Conservation (phyloP, 1,284 basidiomycete genomes). For the Volvariella volvacea region DNA sequence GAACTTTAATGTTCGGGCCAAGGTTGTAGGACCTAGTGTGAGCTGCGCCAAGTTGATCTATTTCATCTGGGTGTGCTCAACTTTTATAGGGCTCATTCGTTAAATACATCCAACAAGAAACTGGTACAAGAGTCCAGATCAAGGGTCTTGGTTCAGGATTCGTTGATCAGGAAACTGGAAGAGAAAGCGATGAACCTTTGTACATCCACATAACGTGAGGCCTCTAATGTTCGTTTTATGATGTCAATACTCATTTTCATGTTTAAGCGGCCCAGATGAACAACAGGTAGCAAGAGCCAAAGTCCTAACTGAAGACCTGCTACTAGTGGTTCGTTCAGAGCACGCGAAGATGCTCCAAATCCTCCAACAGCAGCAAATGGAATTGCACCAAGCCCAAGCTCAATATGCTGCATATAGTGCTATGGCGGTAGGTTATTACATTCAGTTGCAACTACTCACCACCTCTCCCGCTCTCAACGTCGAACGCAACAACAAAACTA, state of each 20-base stretch:
- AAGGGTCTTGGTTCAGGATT: conserved; percentile 95
- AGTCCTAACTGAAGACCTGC: conserved; percentile 82
- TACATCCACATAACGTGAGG: conserved; percentile 87
- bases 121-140: conserved; percentile 95
- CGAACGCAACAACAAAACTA: neutral
- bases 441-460: neutral
- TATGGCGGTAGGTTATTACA: conserved; percentile 47
- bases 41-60: conserved; percentile 18
- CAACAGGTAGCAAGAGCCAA: conserved; percentile 83
- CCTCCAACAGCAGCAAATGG: conserved; percentile 71
- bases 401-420: conserved; percentile 70
- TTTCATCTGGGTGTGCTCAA: conserved; percentile 3
- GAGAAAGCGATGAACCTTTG: conserved; percentile 84
- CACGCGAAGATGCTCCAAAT: conserved; percentile 72
- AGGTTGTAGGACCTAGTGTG: conserved; percentile 92
- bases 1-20: conserved; percentile 97
- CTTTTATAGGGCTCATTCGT: conserved; percentile 82
- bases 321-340: conserved; percentile 80
- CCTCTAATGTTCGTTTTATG: conserved; percentile 10
- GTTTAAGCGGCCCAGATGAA: conserved; percentile 80
- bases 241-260: conserved; percentile 6
- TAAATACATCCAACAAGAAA: conserved; percentile 97
- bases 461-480: conserved; percentile 2
- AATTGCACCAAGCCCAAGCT: conserved; percentile 72
- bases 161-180: conserved; percentile 89